Percentiles rank a stretch among this genome's conserved stretches.
Evolutionary conservation across 2,329 filamentous ascomycete genomes (phyloP).

Genomic region (Phyllosticta ampelicida): DNA sequence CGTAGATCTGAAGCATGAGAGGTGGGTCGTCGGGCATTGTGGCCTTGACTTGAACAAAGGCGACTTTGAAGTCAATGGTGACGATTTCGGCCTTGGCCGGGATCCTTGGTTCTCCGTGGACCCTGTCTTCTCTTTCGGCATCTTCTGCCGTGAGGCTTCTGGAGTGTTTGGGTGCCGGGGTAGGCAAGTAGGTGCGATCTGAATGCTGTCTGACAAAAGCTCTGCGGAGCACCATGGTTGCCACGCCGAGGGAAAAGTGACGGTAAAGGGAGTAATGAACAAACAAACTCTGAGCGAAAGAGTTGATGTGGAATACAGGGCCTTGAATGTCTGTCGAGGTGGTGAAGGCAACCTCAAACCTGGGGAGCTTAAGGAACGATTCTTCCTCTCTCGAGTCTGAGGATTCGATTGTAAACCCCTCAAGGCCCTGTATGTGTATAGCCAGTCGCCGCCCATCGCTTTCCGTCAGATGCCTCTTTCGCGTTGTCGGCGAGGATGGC

Average conservation of each 20-base stretch:
- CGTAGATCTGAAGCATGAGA: constrained; percentile 81
- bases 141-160: constrained; percentile 24
- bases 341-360: constrained; percentile 76
- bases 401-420: constrained; percentile 83
- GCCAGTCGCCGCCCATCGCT: constrained; percentile 75
- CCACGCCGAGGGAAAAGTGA: constrained; percentile 81
- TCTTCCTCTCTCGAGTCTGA: constrained; percentile 75
- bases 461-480: constrained; percentile 41
- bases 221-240: constrained; percentile 55
- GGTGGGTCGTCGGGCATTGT: constrained; percentile 82
- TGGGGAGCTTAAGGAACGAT: constrained; percentile 74
- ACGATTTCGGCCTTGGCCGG: constrained; percentile 51
- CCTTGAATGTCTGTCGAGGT: constrained; percentile 80
- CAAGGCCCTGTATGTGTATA: constrained; percentile 70
- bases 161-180: constrained; percentile 13
- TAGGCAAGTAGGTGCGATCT: constrained; percentile 9
- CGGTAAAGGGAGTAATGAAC: constrained; percentile 88
- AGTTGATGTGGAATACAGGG: constrained; percentile 77
- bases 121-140: constrained; percentile 20
- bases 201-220: constrained; percentile 26
- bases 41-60: constrained; percentile 77
- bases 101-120: constrained; percentile 14
- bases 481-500: constrained; percentile 27
- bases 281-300: constrained; percentile 65
- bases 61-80: constrained; percentile 70